Evolutionary conservation across 495 filamentous ascomycete species (phyloP), one percentile per base, ranked within the genome.

Genomic region (Baudoinia panamericana): DNA sequence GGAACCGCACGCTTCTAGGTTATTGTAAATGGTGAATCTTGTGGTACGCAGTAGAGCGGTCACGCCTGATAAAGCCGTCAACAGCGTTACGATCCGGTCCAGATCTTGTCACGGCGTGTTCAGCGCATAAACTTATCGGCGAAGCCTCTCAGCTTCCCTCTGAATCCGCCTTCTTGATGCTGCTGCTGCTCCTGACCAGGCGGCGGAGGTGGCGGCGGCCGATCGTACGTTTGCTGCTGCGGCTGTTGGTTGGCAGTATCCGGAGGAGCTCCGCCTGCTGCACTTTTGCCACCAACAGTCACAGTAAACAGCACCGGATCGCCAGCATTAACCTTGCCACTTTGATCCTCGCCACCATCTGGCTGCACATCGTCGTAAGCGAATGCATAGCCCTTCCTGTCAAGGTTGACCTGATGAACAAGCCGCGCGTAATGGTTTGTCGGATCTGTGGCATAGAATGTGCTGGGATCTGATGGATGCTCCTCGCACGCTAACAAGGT

Each of bases 361-460:
- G 76, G 68, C 16, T 67, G 66, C 3, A 84, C 81, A 57, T 86
- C 81, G 53, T 86, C 80, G 52, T 84, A 86, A 0, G 81, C 79
- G 51, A 84, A 84, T 2, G 79, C 76, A 61, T 85, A 86, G 2
- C 81, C 81, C 11, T 67, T 59, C 2, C 68, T 64, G 58, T 78
- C 77, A 5, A 72, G 45, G 45, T 74, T 76, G 27, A 66, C 67
- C 19, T 55, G 63, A 59, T 86, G 81, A 40, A 78, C 68, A 41
- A 85, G 68, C 11, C 76, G 56, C 13, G 75, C 60, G 51, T 82
- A 86, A 56, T 84, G 78, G 47, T 87, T 87, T 18, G 81, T 84
- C 25, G 71, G 58, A 4, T 49, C 34, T 10, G 68, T 55, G 38
- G 57, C 44, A 51, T 81, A 82, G 51, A 76, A 80, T 13, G 52